Percentiles rank a stretch among this genome's conserved stretches.
Evolutionary conservation across 345 rosid species (phyloP).

Genomic region (Gossypium herbaceum): DNA sequence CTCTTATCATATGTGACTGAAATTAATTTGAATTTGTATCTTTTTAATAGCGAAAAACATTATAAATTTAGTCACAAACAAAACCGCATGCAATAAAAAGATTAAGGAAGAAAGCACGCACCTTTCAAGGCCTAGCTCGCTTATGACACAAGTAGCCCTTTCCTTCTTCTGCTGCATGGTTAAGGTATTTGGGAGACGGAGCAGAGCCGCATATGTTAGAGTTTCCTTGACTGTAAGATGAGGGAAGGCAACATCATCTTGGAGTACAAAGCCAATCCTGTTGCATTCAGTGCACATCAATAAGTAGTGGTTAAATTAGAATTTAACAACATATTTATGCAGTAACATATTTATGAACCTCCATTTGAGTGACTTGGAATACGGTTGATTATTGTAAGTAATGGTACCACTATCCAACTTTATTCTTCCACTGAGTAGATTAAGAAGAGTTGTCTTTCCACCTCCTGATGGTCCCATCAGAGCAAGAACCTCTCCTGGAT

Average conservation of each 20-base stretch:
- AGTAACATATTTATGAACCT: constrained; percentile 12
- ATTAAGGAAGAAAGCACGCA: constrained; percentile 7
- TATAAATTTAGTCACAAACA: neutral
- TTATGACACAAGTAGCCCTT: constrained; percentile 21
- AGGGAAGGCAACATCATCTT: constrained; percentile 36
- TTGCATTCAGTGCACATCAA: neutral
- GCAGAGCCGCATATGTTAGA: constrained; percentile 27
- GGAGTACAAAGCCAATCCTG: constrained; percentile 35
- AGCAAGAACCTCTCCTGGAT: constrained; percentile 34
- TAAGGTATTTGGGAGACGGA: constrained; percentile 24
- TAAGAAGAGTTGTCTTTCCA: constrained; percentile 33
- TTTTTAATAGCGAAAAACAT: neutral
- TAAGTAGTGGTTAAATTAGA: neutral
- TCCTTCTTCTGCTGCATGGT: constrained; percentile 20
- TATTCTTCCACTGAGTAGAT: constrained; percentile 29
- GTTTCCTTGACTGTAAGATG: constrained; percentile 38
- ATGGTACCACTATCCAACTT: constrained; percentile 18
- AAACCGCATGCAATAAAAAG: neutral
- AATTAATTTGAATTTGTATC: neutral
- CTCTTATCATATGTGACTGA: neutral
- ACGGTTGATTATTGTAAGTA: constrained; percentile 29
- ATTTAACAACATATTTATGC: neutral
- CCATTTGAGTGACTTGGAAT: constrained; percentile 20
- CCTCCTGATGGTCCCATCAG: constrained; percentile 40
- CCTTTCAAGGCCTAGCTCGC: constrained; percentile 32